phyloP scores from a whole-genome alignment of 768 basidiomycete species.

The Boletus rubescentipes region DNA sequence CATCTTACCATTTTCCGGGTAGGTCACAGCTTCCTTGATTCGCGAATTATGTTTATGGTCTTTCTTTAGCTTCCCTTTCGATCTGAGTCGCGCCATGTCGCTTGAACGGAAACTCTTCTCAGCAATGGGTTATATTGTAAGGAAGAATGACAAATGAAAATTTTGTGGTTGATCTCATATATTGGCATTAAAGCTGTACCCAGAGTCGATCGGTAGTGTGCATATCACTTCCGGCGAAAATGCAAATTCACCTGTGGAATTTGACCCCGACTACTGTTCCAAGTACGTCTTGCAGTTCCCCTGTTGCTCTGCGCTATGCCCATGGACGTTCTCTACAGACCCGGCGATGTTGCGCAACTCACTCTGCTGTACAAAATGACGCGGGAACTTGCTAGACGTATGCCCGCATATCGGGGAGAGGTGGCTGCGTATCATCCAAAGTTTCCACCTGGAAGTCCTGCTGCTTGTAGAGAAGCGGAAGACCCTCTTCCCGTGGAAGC shows the following conservation, averaged over 20 bases:
- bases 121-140: constrained; percentile 2
- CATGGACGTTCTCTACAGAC: background rate
- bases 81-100: constrained; percentile 4
- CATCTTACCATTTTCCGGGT: constrained; percentile 43
- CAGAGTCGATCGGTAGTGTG: constrained; percentile 44
- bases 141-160: background rate
- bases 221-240: constrained; percentile 47
- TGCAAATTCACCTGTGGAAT: constrained; percentile 41
- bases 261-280: constrained; percentile 45
- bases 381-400: constrained; percentile 55
- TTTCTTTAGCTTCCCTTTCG: constrained; percentile 26
- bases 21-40: background rate
- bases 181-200: constrained; percentile 36
- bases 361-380: constrained; percentile 50
- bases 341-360: constrained; percentile 6
- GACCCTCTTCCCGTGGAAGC: constrained; percentile 25
- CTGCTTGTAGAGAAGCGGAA: constrained; percentile 20
- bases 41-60: background rate
- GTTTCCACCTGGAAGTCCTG: constrained; percentile 31
- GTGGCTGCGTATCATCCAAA: constrained; percentile 21
- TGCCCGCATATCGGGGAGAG: constrained; percentile 36
- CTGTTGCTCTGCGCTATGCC: background rate
- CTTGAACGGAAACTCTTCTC: constrained; percentile 29
- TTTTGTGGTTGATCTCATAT: background rate
- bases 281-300: constrained; percentile 31